Evolutionary conservation across 1,284 basidiomycete species (phyloP), one percentile per base, ranked within the genome.

Genomic region (Ustilago cynodontis): DNA sequence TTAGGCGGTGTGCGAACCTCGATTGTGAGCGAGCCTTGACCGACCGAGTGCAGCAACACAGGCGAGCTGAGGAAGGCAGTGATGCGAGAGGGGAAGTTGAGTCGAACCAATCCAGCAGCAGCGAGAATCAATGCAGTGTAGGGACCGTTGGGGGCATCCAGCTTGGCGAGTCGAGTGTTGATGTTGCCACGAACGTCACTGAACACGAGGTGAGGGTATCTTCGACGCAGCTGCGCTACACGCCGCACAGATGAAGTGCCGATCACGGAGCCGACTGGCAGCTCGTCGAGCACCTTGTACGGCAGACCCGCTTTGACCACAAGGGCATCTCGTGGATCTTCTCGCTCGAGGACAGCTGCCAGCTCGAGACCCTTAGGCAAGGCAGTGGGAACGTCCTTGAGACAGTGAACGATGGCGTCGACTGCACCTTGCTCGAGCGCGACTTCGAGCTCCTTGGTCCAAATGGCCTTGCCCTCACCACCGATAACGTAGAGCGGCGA

Each of bases 361-460:
- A 99, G 90, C 83, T 92, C 90, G 85, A 93, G 95, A 1, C 94
- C 94, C 0, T 90, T 90, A 0, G 94, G 94, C 29, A 98, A 87
- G 3, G 88, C 88, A 2, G 96, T 99, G 11, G 96, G 96, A 22
- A 98, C 91, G 86, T 99, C 97, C 87, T 99, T 99, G 80, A 94
- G 88, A 62, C 90, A 92, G 87, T 99, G 97, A 22, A 99, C 92
- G 80, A 99, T 91, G 88, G 98, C 91, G 86, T 99, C 97, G 59
- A 97, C 93, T 13, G 89, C 88, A 20, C 90, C 88, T 45, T 91
- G 89, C 50, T 90, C 88, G 59, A 98, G 88, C 26, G 92, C 91
- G 22, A 92, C 92, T 86, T 98, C 95, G 68, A 98, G 91, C 84
- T 98, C 95, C 84, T 94, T 93, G 31, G 95, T 98, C 95, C 95